Percentiles rank a stretch among this genome's conserved stretches.
Evolutionary conservation across 2,329 filamentous ascomycete genomes (phyloP).

Genomic region (Aspergillus uvarum): DNA sequence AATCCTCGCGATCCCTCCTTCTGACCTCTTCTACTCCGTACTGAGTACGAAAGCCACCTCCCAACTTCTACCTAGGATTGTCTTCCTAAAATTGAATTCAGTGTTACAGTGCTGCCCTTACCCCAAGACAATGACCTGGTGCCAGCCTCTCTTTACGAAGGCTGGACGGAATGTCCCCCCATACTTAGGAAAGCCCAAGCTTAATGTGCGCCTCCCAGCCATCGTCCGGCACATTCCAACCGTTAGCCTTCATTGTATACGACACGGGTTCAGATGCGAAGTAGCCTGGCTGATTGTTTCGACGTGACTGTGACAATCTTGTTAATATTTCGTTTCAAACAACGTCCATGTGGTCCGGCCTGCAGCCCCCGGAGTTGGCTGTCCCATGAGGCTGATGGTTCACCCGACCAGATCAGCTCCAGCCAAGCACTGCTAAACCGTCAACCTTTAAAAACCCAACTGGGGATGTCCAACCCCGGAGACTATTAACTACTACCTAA

Average conservation of each 20-base stretch:
- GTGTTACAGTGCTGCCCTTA: neutral
- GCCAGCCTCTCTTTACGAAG: neutral
- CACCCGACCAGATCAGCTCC: constrained; percentile 21
- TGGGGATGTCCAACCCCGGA: constrained; percentile 8
- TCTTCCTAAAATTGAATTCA: too few species aligned
- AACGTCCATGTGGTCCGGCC: constrained; percentile 7
- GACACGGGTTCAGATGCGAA: neutral
- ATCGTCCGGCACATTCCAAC: constrained; percentile 1
- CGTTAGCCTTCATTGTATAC: neutral
- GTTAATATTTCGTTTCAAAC: neutral
- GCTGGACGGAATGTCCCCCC: neutral
- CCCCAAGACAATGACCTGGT: neutral
- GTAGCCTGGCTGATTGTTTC: neutral
- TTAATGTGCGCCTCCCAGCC: neutral
- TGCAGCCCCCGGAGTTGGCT: neutral
- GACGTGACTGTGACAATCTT: neutral
- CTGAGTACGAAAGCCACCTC: too few species aligned
- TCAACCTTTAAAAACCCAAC: neutral
- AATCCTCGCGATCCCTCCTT: neutral
- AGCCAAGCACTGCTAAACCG: constrained; percentile 8
- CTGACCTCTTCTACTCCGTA: neutral
- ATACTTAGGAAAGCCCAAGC: neutral
- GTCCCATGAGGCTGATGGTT: constrained; percentile 3
- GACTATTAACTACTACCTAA: neutral
- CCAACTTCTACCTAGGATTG: too few species aligned